Evolutionary conservation across 1,139 yeast genomes (phyloP).

Genomic region (Hyphopichia buzzinii): DNA sequence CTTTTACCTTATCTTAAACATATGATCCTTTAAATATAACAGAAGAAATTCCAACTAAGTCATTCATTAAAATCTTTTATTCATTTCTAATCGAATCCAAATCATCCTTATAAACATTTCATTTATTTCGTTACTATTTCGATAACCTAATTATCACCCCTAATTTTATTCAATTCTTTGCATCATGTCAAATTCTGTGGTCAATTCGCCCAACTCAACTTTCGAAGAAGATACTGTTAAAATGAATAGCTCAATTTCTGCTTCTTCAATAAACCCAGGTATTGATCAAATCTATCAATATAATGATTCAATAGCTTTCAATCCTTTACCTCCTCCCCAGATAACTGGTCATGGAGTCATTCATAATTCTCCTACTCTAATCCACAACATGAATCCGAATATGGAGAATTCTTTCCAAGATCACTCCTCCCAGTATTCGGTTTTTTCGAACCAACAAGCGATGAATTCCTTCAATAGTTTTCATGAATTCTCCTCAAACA

Average conservation of each 20-base stretch:
- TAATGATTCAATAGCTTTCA: slow-evolving; percentile 10
- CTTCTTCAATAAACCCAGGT: slow-evolving; percentile 12
- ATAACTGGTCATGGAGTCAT: slow-evolving; percentile 8
- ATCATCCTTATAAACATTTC: too few relatives aligned
- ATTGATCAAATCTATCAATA: slow-evolving; percentile 6
- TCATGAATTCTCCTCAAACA: slow-evolving; percentile 6
- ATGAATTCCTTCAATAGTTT: slow-evolving; percentile 13
- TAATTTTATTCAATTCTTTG: slow-evolving; percentile 5
- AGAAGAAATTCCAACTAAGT: background rate
- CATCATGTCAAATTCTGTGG: slow-evolving; percentile 14
- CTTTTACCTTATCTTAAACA: background rate
- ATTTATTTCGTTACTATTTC: too few relatives aligned
- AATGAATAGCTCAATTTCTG: slow-evolving; percentile 18
- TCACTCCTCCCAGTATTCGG: slow-evolving; percentile 16
- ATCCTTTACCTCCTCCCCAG: slow-evolving; percentile 25
- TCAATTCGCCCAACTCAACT: slow-evolving; percentile 19
- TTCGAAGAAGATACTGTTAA: slow-evolving; percentile 25
- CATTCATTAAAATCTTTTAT: background rate
- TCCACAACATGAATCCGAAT: background rate
- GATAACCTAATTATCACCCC: too few relatives aligned
- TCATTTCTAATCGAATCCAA: too few relatives aligned
- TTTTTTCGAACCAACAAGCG: slow-evolving; percentile 25
- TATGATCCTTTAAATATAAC: background rate
- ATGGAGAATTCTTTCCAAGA: slow-evolving; percentile 2
- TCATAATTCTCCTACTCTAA: background rate